Percentiles rank a stretch among this genome's conserved stretches.
Evolutionary conservation across 2,329 filamentous ascomycete genomes (phyloP).

Genomic region (Zasmidium angulare): DNA sequence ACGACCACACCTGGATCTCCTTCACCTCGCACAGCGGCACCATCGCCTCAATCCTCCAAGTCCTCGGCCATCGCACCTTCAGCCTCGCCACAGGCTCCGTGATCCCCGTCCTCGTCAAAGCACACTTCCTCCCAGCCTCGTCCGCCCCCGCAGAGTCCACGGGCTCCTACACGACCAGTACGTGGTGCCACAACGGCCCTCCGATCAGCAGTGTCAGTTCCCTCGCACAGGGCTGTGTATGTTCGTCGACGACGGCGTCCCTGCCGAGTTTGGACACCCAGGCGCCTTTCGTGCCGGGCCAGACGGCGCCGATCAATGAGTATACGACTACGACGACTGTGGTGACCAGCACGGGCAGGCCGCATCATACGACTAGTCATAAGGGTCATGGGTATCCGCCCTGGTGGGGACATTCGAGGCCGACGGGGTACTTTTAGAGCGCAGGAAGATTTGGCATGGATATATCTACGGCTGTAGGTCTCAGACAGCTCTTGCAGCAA

Average conservation of each 20-base stretch:
- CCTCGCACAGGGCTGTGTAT: slow-evolving; percentile 33
- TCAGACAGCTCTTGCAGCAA: too few species aligned
- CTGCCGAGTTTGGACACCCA: slow-evolving; percentile 20
- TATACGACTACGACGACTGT: slow-evolving; percentile 20
- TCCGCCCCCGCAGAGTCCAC: slow-evolving; percentile 35
- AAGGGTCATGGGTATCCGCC: not conserved
- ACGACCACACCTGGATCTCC: slow-evolving; percentile 57
- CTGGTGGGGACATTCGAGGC: not conserved
- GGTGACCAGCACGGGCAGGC: not conserved
- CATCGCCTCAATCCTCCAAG: slow-evolving; percentile 53
- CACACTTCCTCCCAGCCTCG: slow-evolving; percentile 45
- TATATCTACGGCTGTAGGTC: not conserved
- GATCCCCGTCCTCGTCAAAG: slow-evolving; percentile 67
- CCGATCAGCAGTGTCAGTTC: slow-evolving; percentile 32
- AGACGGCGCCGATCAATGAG: slow-evolving; percentile 25
- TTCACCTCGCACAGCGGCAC: slow-evolving; percentile 62
- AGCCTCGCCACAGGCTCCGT: slow-evolving; percentile 64
- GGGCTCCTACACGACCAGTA: slow-evolving; percentile 33
- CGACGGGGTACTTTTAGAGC: not conserved
- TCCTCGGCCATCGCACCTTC: slow-evolving; percentile 63
- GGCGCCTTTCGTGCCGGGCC: slow-evolving; percentile 16
- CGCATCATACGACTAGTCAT: not conserved
- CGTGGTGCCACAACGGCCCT: slow-evolving; percentile 35
- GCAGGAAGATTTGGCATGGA: not conserved
- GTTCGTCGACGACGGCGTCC: slow-evolving; percentile 20